Evolutionary conservation across 2,329 filamentous ascomycete genomes (phyloP).

Genomic region (Ophiostoma montium): DNA sequence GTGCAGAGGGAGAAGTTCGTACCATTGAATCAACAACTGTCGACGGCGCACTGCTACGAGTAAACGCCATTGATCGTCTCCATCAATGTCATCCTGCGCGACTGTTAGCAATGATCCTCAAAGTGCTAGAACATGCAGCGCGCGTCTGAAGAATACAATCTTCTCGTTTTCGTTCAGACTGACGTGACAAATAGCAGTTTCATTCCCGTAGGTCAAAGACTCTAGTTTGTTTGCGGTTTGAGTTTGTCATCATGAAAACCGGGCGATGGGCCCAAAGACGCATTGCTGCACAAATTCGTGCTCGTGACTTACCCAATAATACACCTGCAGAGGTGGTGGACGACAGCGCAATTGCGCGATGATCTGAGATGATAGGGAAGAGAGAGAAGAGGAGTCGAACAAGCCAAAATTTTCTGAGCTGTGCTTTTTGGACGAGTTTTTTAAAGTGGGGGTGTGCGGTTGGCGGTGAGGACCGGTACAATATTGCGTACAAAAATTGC

Average conservation of each 20-base stretch:
- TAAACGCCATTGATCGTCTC: background rate
- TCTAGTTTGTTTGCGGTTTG: slow-evolving; percentile 94
- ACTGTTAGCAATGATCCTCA: background rate
- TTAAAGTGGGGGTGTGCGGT: slow-evolving; percentile 3
- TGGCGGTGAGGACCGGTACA: slow-evolving; percentile 8
- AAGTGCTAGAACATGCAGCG: too few species aligned
- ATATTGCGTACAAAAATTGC: slow-evolving; percentile 7
- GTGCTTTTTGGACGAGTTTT: slow-evolving; percentile 6
- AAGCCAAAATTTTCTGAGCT: slow-evolving; percentile 11
- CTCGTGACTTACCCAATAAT: slow-evolving; percentile 16
- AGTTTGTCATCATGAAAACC: slow-evolving; percentile 59
- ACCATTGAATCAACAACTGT: background rate
- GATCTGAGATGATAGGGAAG: background rate
- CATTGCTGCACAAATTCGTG: background rate
- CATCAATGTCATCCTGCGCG: background rate
- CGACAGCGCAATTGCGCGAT: background rate
- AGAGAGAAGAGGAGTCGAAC: slow-evolving; percentile 9
- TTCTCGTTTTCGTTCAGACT: slow-evolving; percentile 53
- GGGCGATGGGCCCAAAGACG: slow-evolving; percentile 9
- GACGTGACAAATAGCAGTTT: slow-evolving; percentile 78
- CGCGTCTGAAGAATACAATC: background rate
- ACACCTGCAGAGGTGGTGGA: background rate
- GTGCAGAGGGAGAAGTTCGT: background rate
- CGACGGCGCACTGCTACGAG: background rate
- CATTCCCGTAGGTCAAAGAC: slow-evolving; percentile 85